Evolutionary conservation across 1,284 basidiomycete genomes (phyloP).

Genomic region (Polyporus tsugae): DNA sequence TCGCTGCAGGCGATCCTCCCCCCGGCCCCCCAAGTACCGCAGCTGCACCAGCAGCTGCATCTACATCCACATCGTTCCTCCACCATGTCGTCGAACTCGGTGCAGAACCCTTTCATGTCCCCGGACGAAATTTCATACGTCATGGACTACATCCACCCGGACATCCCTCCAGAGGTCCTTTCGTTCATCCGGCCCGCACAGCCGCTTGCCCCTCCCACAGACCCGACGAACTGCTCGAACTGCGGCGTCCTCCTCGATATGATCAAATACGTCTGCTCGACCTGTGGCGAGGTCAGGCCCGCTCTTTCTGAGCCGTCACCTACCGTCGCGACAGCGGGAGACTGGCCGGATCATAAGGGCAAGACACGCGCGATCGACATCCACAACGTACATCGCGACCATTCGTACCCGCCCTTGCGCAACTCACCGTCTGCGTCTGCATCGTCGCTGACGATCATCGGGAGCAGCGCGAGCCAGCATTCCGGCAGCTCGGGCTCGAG

Average conservation of each 20-base stretch:
- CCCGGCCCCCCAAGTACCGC: conserved; percentile 52
- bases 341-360: conserved; percentile 40
- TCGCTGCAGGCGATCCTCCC: conserved; percentile 61
- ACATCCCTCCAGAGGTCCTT: conserved; percentile 61
- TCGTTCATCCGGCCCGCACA: conserved; percentile 52
- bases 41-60: conserved; percentile 3
- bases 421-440: conserved; percentile 47
- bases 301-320: conserved; percentile 35
- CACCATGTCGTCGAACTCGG: conserved; percentile 1
- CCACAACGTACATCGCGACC: conserved; percentile 17
- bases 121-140: conserved; percentile 24
- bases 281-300: conserved; percentile 80
- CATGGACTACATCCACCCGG: conserved; percentile 45
- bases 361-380: conserved; percentile 33
- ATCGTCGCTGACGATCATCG: conserved; percentile 43
- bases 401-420: conserved; percentile 28
- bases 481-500: conserved; percentile 29
- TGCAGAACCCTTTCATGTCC: conserved; percentile 28
- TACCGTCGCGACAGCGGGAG: conserved; percentile 14
- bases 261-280: conserved; percentile 87
- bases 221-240: conserved; percentile 82
- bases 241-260: conserved; percentile 79
- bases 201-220: conserved; percentile 63
- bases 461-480: conserved; percentile 20
- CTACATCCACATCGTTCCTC: conserved; percentile 49